Conservation (phyloP, 2,329 filamentous ascomycete species). For the Pseudodiploospora longispora region DNA sequence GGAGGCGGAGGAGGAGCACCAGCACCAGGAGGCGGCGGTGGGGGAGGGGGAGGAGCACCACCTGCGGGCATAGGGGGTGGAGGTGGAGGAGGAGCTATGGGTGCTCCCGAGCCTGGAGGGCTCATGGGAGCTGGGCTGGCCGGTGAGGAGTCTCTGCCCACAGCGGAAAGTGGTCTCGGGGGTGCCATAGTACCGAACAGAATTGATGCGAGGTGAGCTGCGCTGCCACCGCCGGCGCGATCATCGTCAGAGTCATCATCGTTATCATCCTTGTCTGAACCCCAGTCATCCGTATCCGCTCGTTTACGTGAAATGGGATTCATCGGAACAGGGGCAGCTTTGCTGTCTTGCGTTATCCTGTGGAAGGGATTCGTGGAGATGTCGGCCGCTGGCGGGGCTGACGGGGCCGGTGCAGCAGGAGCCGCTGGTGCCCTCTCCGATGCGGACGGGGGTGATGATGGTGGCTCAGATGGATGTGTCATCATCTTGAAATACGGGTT, state of each 20-base stretch:
- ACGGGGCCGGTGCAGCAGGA: slow-evolving; percentile 31
- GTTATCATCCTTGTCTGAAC: slow-evolving; percentile 61
- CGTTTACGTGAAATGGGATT: slow-evolving; percentile 45
- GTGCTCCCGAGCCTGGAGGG: slow-evolving; percentile 25
- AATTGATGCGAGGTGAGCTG: slow-evolving; percentile 87
- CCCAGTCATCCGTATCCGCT: slow-evolving; percentile 66
- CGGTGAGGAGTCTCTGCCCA: slow-evolving; percentile 57
- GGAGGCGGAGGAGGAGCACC: slow-evolving; percentile 38
- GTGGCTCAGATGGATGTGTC: slow-evolving; percentile 55
- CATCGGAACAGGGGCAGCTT: slow-evolving; percentile 41
- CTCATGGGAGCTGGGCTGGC: slow-evolving; percentile 29
- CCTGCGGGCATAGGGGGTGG: slow-evolving; percentile 19
- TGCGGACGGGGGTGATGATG: slow-evolving; percentile 27
- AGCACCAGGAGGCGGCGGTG: slow-evolving; percentile 28
- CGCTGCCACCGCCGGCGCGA: slow-evolving; percentile 69
- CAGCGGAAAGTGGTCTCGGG: slow-evolving; percentile 76
- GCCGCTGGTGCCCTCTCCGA: slow-evolving; percentile 34
- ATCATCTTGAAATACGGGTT: slow-evolving; percentile 94
- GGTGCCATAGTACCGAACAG: slow-evolving; percentile 96
- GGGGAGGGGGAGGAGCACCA: slow-evolving; percentile 24
- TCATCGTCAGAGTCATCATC: slow-evolving; percentile 72
- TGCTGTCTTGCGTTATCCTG: slow-evolving; percentile 62
- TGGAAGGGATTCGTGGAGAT: slow-evolving; percentile 95
- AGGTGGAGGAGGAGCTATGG: slow-evolving; percentile 18
- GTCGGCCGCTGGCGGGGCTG: slow-evolving; percentile 36